Base-by-base conservation (phyloP, 2,329 filamentous ascomycete species). In the Xylariomycetidae sp. region DNA sequence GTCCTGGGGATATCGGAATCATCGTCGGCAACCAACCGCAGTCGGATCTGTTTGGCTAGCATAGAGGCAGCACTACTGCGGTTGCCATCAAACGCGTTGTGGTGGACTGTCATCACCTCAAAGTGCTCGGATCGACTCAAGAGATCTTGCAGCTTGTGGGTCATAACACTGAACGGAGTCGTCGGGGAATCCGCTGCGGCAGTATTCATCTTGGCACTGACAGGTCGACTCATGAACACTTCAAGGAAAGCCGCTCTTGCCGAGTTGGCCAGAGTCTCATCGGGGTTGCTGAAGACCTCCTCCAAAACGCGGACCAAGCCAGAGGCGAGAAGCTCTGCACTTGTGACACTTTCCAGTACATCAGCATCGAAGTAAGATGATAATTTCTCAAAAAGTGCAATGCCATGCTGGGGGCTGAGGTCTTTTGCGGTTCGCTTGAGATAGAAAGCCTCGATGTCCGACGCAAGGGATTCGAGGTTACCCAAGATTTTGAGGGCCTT, bases 71-170 rank as follows among this genome's bases (percentile, higher is more conserved):
- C 87, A 53, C 86, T 95, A 59, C 82, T 93, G 38, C 89, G 79
- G 47, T 86, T 93, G 34, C 83, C 86, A 56, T 95, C 90, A 48
- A 90, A 85, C 5, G 85, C 82, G 49, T 93, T 94, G 42, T 94
- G 85, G 57, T 94, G 87, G 35, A 96, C 89, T 6, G 92, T 98
- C 41, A 95, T 77, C 27, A 98, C 90, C 56, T 98, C 92, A 50
- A 96, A 98, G 66, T 96, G 89, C 65, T 98, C 92, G 20, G 90
- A 93, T 47, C 92, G 81, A 67, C 92, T 98, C 36, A 98, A 74
- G 37, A 98, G 68, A 63, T 98, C 92, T 61, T 98, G 92, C 19
- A 98, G 70, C 60, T 98, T 98, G 57, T 89, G 84, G 25, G 95
- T 81, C 57, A 98, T 72, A 32, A 94, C 76, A 52, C 88, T 92